Conservation (phyloP, 2,329 filamentous ascomycete species). For the Rutstroemia sydowiana region DNA sequence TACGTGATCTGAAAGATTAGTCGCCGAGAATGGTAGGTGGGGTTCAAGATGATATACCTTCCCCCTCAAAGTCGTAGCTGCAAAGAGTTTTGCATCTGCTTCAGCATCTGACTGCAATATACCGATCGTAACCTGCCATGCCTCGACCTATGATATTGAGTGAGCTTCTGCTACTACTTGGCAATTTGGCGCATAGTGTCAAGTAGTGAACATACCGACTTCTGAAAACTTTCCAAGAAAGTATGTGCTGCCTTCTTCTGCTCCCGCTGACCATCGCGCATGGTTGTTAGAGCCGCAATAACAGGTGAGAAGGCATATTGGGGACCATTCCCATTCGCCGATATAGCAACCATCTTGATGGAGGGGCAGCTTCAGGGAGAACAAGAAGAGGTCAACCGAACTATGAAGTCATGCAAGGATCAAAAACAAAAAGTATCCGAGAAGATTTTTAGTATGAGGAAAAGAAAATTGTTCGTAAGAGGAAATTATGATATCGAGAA, state of each 20-base stretch:
- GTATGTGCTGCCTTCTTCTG: slow-evolving; percentile 87
- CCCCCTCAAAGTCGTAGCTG: slow-evolving; percentile 92
- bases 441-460: neutral
- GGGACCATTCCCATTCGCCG: slow-evolving; percentile 50
- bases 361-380: slow-evolving; percentile 23
- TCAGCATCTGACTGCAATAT: slow-evolving; percentile 78
- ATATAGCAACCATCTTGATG: slow-evolving; percentile 27
- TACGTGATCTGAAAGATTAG: slow-evolving; percentile 72
- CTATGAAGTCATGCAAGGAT: slow-evolving; percentile 11
- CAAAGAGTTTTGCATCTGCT: slow-evolving; percentile 85
- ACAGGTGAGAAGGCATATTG: slow-evolving; percentile 76
- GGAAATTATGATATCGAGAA: neutral
- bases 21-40: neutral
- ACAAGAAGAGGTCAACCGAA: slow-evolving; percentile 8
- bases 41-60: slow-evolving; percentile 57
- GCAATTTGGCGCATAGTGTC: slow-evolving; percentile 11
- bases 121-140: slow-evolving; percentile 81
- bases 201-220: slow-evolving; percentile 63
- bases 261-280: slow-evolving; percentile 76
- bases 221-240: slow-evolving; percentile 92
- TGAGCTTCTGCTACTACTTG: slow-evolving; percentile 18
- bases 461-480: neutral
- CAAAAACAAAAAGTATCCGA: neutral
- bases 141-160: slow-evolving; percentile 56
- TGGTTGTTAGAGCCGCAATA: slow-evolving; percentile 80